Base-by-base conservation (phyloP, 495 filamentous ascomycete species). In the Cercophora sp. region DNA sequence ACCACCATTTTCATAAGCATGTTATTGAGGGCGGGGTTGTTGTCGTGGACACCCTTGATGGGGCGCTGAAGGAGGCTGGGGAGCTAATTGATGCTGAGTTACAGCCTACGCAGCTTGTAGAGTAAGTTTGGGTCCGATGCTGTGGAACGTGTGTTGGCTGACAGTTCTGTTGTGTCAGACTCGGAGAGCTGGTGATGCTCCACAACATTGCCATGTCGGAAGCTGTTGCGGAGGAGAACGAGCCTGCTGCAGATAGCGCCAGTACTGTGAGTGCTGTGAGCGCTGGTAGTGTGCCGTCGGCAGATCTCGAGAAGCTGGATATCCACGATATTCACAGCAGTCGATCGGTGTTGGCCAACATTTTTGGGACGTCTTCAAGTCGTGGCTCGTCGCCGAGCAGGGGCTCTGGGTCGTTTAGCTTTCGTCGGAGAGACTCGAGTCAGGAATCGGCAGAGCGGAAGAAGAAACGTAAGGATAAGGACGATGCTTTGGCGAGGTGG, bases 41-140 rank as follows among this genome's bases (percentile, higher is more conserved):
- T n/a, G 76, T 96, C 4, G 92, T 96, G 9, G 92, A 97, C 64
- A 89, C 84, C 26, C 69, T 89, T 0, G 82, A 87, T 15, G 86
- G 83, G 4, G 89, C 88, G 48, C 59, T 96, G 54, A 82, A 84
- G 59, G 90, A 96, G 62, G 87, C 92, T 0, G 93, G 93, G 4
- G 93, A 98, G 73, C 72, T 98, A 47, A 85, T 92, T 23, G 82
- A 89, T 59, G 88, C 88, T 0, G 87, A 80, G 0, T 68, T 97
- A 24, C 69, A 72, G 35, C 77, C 85, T 0, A 75, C 81, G 23
- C 84, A 95, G 60, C 73, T 96, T 16, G 86, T 95, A 5, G 91
- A 98, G 76, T 71, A 57, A 64, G 74, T 59, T 26, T 42, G n/a
- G n/a, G n/a, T n/a, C n/a, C n/a, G n/a, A n/a, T n/a, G n/a, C n/a